phyloP scores from a whole-genome alignment of 352 stramenopile genomes.

The Thraustochytrium striatum region DNA sequence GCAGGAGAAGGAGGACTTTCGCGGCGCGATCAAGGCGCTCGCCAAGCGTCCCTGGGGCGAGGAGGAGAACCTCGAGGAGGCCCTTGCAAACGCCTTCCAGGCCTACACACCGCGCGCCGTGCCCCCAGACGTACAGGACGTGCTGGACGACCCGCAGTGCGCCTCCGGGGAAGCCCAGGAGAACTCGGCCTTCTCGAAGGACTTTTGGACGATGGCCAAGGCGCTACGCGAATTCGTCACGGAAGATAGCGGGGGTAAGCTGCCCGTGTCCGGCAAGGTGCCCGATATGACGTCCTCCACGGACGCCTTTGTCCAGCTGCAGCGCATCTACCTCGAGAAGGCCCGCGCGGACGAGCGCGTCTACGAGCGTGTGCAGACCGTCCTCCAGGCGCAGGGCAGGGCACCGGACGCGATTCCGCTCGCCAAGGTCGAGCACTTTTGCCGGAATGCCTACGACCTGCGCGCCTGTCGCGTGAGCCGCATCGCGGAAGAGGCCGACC shows the following conservation, averaged over 20 bases:
- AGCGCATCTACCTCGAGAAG: conserved; percentile 85
- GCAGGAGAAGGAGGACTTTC: conserved; percentile 83
- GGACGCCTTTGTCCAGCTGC: conserved; percentile 84
- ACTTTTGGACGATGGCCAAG: conserved; percentile 74
- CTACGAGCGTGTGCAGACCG: neutral
- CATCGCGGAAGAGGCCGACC: conserved; percentile 73
- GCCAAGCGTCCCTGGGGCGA: conserved; percentile 59
- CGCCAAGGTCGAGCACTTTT: conserved; percentile 78
- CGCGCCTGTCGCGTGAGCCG: conserved; percentile 70
- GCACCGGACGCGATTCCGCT: conserved; percentile 54
- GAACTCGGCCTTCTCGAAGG: conserved; percentile 1
- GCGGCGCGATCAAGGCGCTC: conserved; percentile 65
- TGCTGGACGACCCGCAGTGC: conserved; percentile 59
- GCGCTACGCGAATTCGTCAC: conserved; percentile 71
- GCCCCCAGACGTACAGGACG: conserved; percentile 68
- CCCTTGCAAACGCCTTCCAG: conserved; percentile 80
- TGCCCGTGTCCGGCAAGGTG: conserved; percentile 68
- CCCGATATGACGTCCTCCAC: conserved; percentile 95
- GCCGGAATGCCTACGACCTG: conserved; percentile 83
- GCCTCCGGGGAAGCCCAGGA: neutral
- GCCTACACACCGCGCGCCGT: conserved; percentile 76
- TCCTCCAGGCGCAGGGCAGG: conserved; percentile 5
- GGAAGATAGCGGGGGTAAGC: conserved; percentile 59
- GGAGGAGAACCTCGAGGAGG: conserved; percentile 94
- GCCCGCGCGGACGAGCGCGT: conserved; percentile 64